Evolutionary conservation across 2,329 filamentous ascomycete genomes (phyloP).

Genomic region (Neofusicoccum ribis): DNA sequence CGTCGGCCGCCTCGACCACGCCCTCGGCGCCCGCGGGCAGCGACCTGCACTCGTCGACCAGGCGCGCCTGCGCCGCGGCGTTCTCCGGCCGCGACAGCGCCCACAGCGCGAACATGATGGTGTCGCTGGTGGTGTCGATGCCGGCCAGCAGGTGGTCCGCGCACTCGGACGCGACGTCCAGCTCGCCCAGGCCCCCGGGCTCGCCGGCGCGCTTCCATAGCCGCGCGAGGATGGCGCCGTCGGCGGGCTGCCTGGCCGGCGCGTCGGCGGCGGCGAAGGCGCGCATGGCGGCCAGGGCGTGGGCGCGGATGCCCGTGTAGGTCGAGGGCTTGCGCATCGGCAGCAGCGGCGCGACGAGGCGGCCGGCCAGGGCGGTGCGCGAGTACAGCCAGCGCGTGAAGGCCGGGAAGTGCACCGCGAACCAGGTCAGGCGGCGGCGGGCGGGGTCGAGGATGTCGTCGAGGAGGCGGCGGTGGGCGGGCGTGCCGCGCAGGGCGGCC

Average conservation of each 20-base stretch:
- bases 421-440: constrained; percentile 52
- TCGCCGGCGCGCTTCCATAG: constrained; percentile 11
- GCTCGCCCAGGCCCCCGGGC: constrained; percentile 28
- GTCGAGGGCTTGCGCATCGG: constrained; percentile 47
- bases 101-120: constrained; percentile 54
- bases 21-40: constrained; percentile 30
- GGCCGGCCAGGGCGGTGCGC: constrained; percentile 38
- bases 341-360: constrained; percentile 41
- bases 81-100: constrained; percentile 49
- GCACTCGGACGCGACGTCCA: constrained; percentile 55
- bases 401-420: constrained; percentile 46
- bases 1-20: constrained; percentile 35
- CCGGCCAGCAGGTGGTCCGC: constrained; percentile 57
- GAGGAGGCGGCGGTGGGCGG: background rate
- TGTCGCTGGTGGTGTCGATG: constrained; percentile 56
- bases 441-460: constrained; percentile 37
- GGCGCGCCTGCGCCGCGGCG: constrained; percentile 44
- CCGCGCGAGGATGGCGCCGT: constrained; percentile 4
- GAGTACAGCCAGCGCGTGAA: constrained; percentile 54
- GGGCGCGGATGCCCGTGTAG: constrained; percentile 39
- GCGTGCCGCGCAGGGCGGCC: constrained; percentile 41
- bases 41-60: constrained; percentile 45
- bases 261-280: constrained; percentile 62
- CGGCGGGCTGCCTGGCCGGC: constrained; percentile 18
- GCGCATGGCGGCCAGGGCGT: constrained; percentile 65